Base-by-base conservation (phyloP, 106 monocot genomes). In the Apostasia ramifera region DNA sequence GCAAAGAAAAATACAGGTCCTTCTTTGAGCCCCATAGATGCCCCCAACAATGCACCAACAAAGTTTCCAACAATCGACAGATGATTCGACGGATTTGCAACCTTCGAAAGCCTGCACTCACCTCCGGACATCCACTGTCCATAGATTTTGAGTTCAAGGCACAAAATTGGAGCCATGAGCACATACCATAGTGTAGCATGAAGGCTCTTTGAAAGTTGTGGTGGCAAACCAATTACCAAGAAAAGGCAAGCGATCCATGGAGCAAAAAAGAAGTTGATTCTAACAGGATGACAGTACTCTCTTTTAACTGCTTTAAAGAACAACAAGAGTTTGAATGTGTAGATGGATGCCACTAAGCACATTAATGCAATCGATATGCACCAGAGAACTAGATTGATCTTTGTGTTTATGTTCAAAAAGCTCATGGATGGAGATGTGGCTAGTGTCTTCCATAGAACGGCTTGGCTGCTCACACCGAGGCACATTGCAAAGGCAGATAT, bases 81-180 rank as follows among this genome's bases (percentile, higher is more conserved):
- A 66, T 92, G 89, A 72, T 81, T 95, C 8, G 95, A 82, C 0
- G 92, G 84, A 43, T 92, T 92, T 0, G 92, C 92, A 46, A 92
- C 95, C 68, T 83, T 86, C 2, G 95, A 89, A 44, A 92, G 82
- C 71, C 82, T 74, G 0, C 86, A 72, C 11, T 81, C 44, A 44
- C 86, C 90, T 8, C 83, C 86, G 6, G 73, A 70, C 86, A 90
- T 86, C 85, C 86, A 86, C 45, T 90, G 90, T 2, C 89, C 84
- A 55, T 82, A 92, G 45, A 92, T 76, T 72, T 97, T 97, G 42
- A 97, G 77, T 61, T 86, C 83, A 1, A 90, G 80, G 66, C 78
- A 67, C 6, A 90, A 76, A 42, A 90, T 74, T 0, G 86, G 85
- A 46, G 80, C 70, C 89, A 90, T 86, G 63, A 83, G 60, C 3